Evolutionary conservation across 2,329 filamentous ascomycete genomes (phyloP), one percentile per base, ranked within the genome.

Genomic region (Acephala macrosclerotiorum): DNA sequence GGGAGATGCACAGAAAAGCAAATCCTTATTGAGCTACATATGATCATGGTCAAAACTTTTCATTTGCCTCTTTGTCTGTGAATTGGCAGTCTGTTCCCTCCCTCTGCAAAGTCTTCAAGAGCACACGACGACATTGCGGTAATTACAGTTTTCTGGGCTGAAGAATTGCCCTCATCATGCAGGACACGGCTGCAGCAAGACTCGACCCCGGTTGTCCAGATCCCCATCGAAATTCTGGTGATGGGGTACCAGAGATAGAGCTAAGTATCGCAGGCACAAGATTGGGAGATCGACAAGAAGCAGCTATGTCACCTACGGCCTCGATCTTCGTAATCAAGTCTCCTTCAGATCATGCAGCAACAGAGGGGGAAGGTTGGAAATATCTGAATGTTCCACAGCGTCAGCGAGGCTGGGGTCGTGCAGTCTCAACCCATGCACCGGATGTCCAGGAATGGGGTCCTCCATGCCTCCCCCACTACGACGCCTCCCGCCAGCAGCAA

Each of bases 301-400:
- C n/a, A n/a, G n/a, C n/a, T n/a, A n/a, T n/a, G n/a, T n/a, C n/a
- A n/a, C n/a, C n/a, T n/a, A n/a, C n/a, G n/a, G n/a, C n/a, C n/a
- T n/a, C n/a, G n/a, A n/a, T n/a, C n/a, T n/a, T n/a, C n/a, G n/a
- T n/a, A n/a, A n/a, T n/a, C n/a, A n/a, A n/a, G n/a, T n/a, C n/a
- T 40, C 20, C 12, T 36, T 25, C 33, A 61, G 58, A 63, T 63
- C 60, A 58, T 53, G 16, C 22, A 18, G 33, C 16, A 56, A 25
- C 12, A 7, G 16, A 20, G 9, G 40, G n/a, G 9, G 51, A 60
- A 55, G 11, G 35, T 20, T 60, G 16, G 25, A 59, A 60, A 38
- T 55, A 60, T 42, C 64, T 61, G n/a, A 18, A 4, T 36, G 64
- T 66, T 64, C 61, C 66, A 68, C 66, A 56, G 49, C 64, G 58